A percentile compares a stretch with the other conserved stretches of the same genome.
Evolutionary conservation across 805 yeast genomes (phyloP).

Genomic region (Nematodospora valgi): DNA sequence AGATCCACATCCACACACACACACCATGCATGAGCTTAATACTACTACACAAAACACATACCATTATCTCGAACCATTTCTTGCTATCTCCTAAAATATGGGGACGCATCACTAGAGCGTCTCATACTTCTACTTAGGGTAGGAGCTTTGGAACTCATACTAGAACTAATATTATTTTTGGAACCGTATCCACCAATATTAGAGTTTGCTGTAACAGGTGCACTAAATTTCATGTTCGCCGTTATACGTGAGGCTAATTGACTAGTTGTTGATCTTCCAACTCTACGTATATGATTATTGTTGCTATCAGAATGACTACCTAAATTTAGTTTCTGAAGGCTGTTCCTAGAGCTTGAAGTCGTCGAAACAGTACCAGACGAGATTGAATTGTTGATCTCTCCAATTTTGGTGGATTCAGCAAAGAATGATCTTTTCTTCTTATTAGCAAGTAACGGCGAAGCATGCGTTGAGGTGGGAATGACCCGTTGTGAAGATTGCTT

Average conservation of each 20-base stretch:
- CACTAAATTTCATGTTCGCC: constrained; percentile 9
- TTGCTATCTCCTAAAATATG: constrained; percentile 6
- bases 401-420: constrained; percentile 11
- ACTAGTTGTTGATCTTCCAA: constrained; percentile 1
- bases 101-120: constrained; percentile 5
- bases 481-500: constrained; percentile 6
- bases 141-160: constrained; percentile 1
- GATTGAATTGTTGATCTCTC: neutral
- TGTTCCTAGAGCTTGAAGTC: constrained; percentile 1
- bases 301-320: neutral
- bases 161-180: neutral
- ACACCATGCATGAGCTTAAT: neutral
- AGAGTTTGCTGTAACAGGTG: neutral
- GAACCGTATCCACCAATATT: neutral
- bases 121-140: constrained; percentile 2
- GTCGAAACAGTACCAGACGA: neutral
- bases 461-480: neutral
- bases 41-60: too few species aligned
- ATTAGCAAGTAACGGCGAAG: neutral
- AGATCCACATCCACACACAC: neutral
- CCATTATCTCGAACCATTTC: neutral
- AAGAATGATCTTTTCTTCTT: constrained; percentile 5
- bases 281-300: neutral
- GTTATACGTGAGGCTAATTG: constrained; percentile 10
- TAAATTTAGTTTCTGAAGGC: neutral